Conservation (phyloP, 2,329 filamentous ascomycete species). For the Pyrenophora graminea region DNA sequence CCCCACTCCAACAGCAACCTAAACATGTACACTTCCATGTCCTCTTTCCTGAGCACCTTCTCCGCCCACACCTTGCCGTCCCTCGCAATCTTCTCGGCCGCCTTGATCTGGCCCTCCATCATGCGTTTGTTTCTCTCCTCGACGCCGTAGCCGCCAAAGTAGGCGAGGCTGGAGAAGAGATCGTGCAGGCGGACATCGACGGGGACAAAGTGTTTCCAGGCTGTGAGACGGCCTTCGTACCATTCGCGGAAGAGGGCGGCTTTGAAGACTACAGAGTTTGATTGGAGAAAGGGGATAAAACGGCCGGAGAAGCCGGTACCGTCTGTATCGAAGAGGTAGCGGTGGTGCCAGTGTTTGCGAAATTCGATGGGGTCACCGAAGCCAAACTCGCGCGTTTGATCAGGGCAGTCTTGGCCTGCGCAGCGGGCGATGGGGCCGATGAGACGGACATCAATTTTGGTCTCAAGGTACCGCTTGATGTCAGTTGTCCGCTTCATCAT, state of each 20-base stretch:
- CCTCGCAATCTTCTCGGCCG: conserved; percentile 41
- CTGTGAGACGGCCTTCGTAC: conserved; percentile 73
- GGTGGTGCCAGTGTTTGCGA: conserved; percentile 65
- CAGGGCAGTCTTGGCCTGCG: conserved; percentile 57
- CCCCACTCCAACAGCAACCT: conserved; percentile 74
- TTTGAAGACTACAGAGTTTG: conserved; percentile 70
- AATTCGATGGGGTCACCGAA: conserved; percentile 54
- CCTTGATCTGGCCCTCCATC: conserved; percentile 30
- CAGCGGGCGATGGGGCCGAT: conserved; percentile 62
- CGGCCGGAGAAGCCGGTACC: conserved; percentile 68
- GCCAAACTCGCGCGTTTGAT: conserved; percentile 59
- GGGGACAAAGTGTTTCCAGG: conserved; percentile 83
- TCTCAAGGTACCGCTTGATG: conserved; percentile 59
- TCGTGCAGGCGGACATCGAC: conserved; percentile 74
- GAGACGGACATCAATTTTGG: conserved; percentile 61
- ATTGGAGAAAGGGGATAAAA: conserved; percentile 68
- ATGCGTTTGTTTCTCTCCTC: conserved; percentile 31
- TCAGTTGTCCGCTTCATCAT: conserved; percentile 58
- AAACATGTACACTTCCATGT: conserved; percentile 83
- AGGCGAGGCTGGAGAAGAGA: conserved; percentile 73
- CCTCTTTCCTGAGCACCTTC: conserved; percentile 50
- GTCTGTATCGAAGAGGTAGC: conserved; percentile 74
- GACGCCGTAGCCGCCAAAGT: conserved; percentile 58
- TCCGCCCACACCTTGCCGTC: conserved; percentile 39
- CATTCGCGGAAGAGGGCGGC: conserved; percentile 76